Conservation (phyloP, 1,284 basidiomycete genomes). For the Irpex rosettiformis region DNA sequence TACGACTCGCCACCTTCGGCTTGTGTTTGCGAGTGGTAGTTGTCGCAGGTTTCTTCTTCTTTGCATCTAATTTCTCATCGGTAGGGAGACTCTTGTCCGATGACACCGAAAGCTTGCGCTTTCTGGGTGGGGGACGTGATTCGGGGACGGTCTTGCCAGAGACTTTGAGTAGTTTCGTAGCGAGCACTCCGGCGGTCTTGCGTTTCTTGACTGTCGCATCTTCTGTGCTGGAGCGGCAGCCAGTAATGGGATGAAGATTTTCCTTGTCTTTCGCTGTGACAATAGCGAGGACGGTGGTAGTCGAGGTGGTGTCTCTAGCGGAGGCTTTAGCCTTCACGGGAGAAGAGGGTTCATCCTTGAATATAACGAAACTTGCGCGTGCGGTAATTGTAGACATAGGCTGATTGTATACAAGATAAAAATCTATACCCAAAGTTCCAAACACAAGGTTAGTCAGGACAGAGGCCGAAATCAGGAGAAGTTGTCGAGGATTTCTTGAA, state of each 20-base stretch:
- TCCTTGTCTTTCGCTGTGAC: slow-evolving; percentile 60
- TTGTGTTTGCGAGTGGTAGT: slow-evolving; percentile 15
- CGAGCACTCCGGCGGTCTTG: slow-evolving; percentile 51
- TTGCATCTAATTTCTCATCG: slow-evolving; percentile 20
- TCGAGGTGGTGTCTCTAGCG: slow-evolving; percentile 11
- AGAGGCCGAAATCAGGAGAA: not conserved
- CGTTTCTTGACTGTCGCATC: slow-evolving; percentile 51
- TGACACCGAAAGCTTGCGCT: slow-evolving; percentile 43
- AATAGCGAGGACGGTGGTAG: slow-evolving; percentile 28
- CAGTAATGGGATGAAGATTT: slow-evolving; percentile 71
- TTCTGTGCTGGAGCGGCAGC: slow-evolving; percentile 43
- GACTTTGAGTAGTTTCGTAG: slow-evolving; percentile 45
- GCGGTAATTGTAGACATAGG: slow-evolving; percentile 34
- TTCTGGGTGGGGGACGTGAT: slow-evolving; percentile 44
- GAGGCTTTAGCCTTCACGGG: slow-evolving; percentile 6
- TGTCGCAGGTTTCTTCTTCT: slow-evolving; percentile 8
- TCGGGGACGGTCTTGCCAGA: slow-evolving; percentile 43
- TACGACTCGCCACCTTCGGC: slow-evolving; percentile 16
- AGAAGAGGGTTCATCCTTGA: slow-evolving; percentile 45
- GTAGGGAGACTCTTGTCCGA: slow-evolving; percentile 2
- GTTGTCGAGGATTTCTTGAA: not conserved
- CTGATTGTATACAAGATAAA: not conserved
- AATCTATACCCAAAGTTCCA: not conserved
- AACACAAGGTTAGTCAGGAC: not conserved
- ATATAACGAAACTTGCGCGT: slow-evolving; percentile 60